A percentile compares a stretch with the other conserved stretches of the same genome.
These are phyloP conservation scores for Suillus variegatus DNA, from an alignment of 768 basidiomycete species.

Conservation along the genomic window DNA sequence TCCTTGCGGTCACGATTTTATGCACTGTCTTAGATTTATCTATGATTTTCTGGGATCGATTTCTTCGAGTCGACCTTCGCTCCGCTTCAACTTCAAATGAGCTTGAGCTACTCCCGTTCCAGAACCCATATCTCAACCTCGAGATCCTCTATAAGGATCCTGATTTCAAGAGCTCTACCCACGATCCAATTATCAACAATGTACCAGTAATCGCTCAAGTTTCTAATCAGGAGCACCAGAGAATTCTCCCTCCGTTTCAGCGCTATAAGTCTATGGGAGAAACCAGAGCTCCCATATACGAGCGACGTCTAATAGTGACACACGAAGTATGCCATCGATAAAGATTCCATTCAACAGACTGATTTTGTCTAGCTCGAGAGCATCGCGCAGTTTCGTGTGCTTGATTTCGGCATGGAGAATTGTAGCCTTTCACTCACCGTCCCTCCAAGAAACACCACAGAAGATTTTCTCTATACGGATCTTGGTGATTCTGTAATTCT, in stretches of 20 bases:
- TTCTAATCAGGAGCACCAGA: neutral
- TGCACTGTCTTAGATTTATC: neutral
- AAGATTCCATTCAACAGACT: neutral
- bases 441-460: constrained; percentile 15
- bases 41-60: neutral
- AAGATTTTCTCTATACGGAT: neutral
- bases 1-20: neutral
- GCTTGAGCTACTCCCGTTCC: neutral
- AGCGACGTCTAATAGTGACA: neutral
- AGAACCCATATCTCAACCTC: neutral
- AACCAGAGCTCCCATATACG: neutral
- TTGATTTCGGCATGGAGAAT: constrained; percentile 35
- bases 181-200: neutral
- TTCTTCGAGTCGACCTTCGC: neutral
- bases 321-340: neutral
- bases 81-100: neutral
- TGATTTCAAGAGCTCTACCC: neutral
- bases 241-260: neutral
- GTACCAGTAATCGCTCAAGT: neutral
- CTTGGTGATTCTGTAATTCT: neutral
- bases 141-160: neutral
- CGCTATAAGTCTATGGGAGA: neutral
- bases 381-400: constrained; percentile 29
- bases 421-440: constrained; percentile 25
- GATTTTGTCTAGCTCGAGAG: neutral